Conservation (phyloP, 2,329 filamentous ascomycete species). For the Apiospora hydei region DNA sequence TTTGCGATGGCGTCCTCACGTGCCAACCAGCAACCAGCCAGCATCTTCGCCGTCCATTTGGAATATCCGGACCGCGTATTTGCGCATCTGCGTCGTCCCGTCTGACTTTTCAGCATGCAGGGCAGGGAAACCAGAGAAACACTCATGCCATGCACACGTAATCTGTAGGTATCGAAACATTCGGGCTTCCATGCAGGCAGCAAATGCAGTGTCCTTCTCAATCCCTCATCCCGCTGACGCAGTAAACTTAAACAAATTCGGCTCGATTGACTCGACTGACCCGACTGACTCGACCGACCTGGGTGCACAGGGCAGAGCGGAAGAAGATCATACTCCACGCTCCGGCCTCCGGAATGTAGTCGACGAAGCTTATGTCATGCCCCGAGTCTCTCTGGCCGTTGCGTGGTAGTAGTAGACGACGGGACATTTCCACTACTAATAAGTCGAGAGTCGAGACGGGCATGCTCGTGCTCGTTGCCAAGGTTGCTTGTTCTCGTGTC, state of each 20-base stretch:
- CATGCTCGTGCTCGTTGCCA: background rate
- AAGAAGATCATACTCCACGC: background rate
- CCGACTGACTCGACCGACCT: background rate
- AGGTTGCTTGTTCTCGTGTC: slow-evolving; percentile 19
- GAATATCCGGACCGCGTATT: background rate
- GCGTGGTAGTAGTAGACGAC: background rate
- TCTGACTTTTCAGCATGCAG: background rate
- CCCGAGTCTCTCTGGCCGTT: background rate
- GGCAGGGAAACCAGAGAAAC: background rate
- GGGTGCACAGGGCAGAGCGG: background rate
- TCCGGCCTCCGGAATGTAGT: background rate
- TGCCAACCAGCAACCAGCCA: background rate
- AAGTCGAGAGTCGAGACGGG: background rate
- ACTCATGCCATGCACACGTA: background rate
- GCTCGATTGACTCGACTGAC: slow-evolving; percentile 3
- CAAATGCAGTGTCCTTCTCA: background rate
- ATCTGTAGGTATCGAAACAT: slow-evolving; percentile 1
- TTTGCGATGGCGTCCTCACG: background rate
- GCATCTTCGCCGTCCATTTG: background rate
- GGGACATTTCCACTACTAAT: background rate
- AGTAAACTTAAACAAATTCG: background rate
- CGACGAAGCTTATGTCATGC: slow-evolving; percentile 4
- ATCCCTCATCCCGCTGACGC: background rate
- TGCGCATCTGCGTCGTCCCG: background rate
- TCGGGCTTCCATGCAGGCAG: background rate